Conservation (phyloP, 2,329 filamentous ascomycete genomes). For the Ilyonectria mors-panacis region DNA sequence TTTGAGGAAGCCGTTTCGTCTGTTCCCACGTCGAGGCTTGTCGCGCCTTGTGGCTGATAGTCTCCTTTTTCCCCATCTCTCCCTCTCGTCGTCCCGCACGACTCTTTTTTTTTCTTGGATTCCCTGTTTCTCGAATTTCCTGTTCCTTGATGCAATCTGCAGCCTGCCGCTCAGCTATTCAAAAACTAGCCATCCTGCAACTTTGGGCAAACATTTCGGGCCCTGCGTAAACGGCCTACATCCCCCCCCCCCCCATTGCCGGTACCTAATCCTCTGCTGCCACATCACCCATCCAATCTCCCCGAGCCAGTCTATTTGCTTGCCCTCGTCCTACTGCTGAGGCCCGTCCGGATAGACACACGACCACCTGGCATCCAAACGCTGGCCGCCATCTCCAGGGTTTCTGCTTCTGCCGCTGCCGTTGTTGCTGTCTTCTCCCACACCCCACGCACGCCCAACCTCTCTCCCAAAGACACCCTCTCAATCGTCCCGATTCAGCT, state of each 20-base stretch:
- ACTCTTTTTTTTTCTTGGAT: slow-evolving; percentile 17
- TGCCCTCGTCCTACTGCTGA: slow-evolving; percentile 42
- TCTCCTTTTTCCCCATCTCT: slow-evolving; percentile 13
- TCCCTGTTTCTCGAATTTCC: neutral
- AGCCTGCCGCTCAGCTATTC: slow-evolving; percentile 29
- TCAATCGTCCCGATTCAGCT: slow-evolving; percentile 26
- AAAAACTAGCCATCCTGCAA: slow-evolving; percentile 32
- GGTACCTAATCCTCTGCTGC: slow-evolving; percentile 48
- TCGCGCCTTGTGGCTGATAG: slow-evolving; percentile 40
- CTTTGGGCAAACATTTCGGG: slow-evolving; percentile 37
- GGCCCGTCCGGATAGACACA: slow-evolving; percentile 39
- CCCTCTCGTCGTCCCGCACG: slow-evolving; percentile 19
- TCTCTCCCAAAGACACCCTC: slow-evolving; percentile 30
- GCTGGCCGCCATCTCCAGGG: slow-evolving; percentile 29
- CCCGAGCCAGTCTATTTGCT: slow-evolving; percentile 36
- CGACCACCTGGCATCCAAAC: slow-evolving; percentile 34
- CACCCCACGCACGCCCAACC: slow-evolving; percentile 37
- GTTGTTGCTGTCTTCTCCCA: slow-evolving; percentile 28
- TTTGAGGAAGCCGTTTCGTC: slow-evolving; percentile 43
- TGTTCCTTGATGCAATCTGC: slow-evolving; percentile 25
- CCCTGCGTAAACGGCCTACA: slow-evolving; percentile 36
- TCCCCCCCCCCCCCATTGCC: slow-evolving; percentile 34
- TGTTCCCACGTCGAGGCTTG: slow-evolving; percentile 41
- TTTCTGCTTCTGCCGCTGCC: slow-evolving; percentile 17
- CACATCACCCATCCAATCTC: slow-evolving; percentile 46